phyloP scores from a whole-genome alignment of 306 rosid genomes.

The Inga oerstediana region DNA sequence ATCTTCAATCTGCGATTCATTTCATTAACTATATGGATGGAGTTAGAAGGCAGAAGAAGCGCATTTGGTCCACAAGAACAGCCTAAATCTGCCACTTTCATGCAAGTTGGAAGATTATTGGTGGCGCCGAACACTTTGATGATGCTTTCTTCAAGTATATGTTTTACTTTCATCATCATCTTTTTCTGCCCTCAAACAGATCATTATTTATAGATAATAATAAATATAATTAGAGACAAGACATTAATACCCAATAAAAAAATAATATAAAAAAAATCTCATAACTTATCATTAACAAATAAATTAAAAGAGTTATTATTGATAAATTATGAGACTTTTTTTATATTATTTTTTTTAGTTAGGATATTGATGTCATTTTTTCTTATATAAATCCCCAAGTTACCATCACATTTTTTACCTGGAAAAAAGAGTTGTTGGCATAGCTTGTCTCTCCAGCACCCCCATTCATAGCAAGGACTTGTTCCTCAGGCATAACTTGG shows the following conservation, averaged over 20 bases:
- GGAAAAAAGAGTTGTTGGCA: not conserved
- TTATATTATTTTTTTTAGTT: too few species aligned
- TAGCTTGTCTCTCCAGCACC: not conserved
- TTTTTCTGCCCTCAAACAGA: conserved; percentile 28
- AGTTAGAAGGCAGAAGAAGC: not conserved
- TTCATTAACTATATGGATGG: not conserved
- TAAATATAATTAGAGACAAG: too few species aligned
- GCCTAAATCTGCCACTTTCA: conserved; percentile 54
- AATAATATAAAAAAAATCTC: too few species aligned
- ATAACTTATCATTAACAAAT: too few species aligned
- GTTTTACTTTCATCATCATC: conserved; percentile 12
- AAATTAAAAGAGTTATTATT: too few species aligned
- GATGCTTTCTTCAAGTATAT: conserved; percentile 32
- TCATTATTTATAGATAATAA: too few species aligned
- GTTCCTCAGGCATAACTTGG: not conserved
- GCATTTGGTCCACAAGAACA: conserved; percentile 50
- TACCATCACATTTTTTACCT: too few species aligned
- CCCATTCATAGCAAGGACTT: not conserved
- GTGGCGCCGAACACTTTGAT: conserved; percentile 1
- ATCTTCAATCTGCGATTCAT: not conserved
- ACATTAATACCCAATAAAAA: too few species aligned
- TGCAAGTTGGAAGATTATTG: conserved; percentile 24
- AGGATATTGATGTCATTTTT: too few species aligned
- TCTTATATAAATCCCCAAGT: too few species aligned
- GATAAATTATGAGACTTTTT: too few species aligned